Base-by-base conservation (phyloP, 768 basidiomycete genomes). In the Tephrocybe sp. region DNA sequence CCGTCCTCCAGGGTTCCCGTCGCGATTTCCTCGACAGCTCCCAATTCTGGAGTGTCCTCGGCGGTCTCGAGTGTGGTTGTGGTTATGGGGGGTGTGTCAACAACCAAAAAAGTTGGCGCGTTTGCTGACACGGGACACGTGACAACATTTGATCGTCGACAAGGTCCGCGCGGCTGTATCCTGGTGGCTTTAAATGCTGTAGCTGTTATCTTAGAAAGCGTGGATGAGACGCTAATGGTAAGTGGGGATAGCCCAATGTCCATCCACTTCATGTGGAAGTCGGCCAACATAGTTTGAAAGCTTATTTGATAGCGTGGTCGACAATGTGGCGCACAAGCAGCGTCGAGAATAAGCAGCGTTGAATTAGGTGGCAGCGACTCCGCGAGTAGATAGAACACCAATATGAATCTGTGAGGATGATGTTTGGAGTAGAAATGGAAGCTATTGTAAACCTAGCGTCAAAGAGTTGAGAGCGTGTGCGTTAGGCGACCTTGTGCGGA, bases 1-100 rank as follows among this genome's bases (percentile, higher is more conserved):
- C 21, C 53, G 47, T 42, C 39, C 40, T 51, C 53, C 53, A 58
- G 53, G n/a, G n/a, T 58, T 51, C 5, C 37, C 47, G 39, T 50
- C 40, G 23, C 23, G 18, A 8, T 46, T 39, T 52, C 45, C 50
- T 49, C 47, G 47, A 37, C 47, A 51, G 36, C 21, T 49, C 23
- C 50, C 30, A 26, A 37, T 24, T 38, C 28, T 17, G 53, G 47
- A 50, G 53, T 45, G 46, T 52, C 48, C 12, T 50, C 34, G 38
- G 38, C 36, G 45, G 38, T 38, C 12, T 33, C 24, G 8, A 33
- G 37, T 21, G 34, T 44, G 20, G 49, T 49, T 43, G 43, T 42
- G 20, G 49, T 49, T 43, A 38, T 42, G 30, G 25, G 37, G 37
- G 34, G 21, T 28, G n/a, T 58, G 47, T 45, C 41, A 45, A 39